Conservation (phyloP, 1,284 basidiomycete genomes). For the Taiwanofungus camphoratus region DNA sequence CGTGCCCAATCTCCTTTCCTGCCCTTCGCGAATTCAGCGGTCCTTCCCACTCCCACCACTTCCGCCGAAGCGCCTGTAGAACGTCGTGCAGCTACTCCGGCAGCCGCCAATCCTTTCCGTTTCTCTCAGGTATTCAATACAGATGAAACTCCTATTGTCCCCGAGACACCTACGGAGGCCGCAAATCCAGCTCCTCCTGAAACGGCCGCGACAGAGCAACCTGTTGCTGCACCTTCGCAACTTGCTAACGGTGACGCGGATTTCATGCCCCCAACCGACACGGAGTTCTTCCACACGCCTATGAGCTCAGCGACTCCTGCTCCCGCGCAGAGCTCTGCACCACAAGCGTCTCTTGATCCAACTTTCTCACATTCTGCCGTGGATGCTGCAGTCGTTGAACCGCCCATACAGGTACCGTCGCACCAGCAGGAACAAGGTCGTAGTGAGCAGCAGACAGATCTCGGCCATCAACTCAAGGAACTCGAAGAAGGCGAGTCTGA, state of each 20-base stretch:
- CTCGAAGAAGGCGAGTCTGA: slow-evolving; percentile 60
- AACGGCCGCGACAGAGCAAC: not conserved
- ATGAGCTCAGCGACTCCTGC: slow-evolving; percentile 38
- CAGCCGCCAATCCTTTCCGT: slow-evolving; percentile 50
- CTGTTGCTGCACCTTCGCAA: slow-evolving; percentile 5
- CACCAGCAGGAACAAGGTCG: slow-evolving; percentile 7
- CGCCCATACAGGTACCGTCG: not conserved
- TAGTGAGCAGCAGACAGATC: slow-evolving; percentile 37
- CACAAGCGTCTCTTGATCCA: slow-evolving; percentile 5
- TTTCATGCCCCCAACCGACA: slow-evolving; percentile 34
- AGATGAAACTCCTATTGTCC: slow-evolving; percentile 19
- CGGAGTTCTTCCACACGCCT: slow-evolving; percentile 58
- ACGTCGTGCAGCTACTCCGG: slow-evolving; percentile 7
- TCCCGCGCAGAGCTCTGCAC: slow-evolving; percentile 7
- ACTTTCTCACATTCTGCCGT: slow-evolving; percentile 40
- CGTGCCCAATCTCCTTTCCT: slow-evolving; percentile 55
- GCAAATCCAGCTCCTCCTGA: slow-evolving; percentile 16
- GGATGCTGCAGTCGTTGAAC: slow-evolving; percentile 29
- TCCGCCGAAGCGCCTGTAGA: slow-evolving; percentile 12
- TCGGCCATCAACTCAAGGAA: slow-evolving; percentile 53
- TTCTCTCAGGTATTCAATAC: slow-evolving; percentile 41
- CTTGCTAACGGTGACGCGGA: slow-evolving; percentile 11
- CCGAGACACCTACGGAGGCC: slow-evolving; percentile 16
- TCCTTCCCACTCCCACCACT: slow-evolving; percentile 23
- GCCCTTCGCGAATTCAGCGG: slow-evolving; percentile 39